Evolutionary conservation across 768 basidiomycete species (phyloP).

Genomic region (Grammothele lineata): DNA sequence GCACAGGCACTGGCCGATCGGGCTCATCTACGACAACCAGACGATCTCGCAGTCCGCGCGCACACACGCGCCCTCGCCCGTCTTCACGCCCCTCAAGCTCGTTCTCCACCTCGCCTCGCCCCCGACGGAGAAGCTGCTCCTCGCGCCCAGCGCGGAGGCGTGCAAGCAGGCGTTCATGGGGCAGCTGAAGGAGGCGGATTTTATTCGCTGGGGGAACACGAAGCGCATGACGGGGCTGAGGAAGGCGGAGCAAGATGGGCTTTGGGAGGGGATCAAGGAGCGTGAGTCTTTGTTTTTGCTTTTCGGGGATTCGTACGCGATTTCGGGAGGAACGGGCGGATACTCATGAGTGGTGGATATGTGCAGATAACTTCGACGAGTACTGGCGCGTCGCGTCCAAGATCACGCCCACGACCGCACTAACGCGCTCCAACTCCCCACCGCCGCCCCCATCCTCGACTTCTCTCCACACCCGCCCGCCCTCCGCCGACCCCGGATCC

Average conservation of each 20-base stretch:
- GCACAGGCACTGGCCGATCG: conserved; percentile 95
- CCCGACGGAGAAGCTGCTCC: conserved; percentile 79
- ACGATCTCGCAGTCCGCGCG: conserved; percentile 59
- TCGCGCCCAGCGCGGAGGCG: conserved; percentile 75
- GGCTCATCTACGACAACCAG: conserved; percentile 88
- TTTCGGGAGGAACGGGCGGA: no score
- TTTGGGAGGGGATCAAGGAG: conserved; percentile 96
- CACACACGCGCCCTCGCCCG: conserved; percentile 31
- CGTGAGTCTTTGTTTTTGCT: conserved; percentile 51
- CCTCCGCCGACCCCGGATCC: conserved; percentile 56
- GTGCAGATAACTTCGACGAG: conserved; percentile 93
- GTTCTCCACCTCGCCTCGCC: conserved; percentile 85
- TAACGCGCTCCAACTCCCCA: conserved; percentile 55
- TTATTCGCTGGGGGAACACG: conserved; percentile 94
- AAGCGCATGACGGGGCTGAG: conserved; percentile 88
- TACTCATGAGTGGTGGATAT: no score
- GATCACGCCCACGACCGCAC: conserved; percentile 76
- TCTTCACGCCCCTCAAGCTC: conserved; percentile 63
- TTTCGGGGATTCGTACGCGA: background rate
- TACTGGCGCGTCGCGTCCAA: conserved; percentile 95
- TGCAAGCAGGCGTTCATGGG: conserved; percentile 96
- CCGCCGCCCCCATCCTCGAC: conserved; percentile 44
- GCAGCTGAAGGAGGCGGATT: conserved; percentile 94
- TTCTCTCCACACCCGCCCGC: conserved; percentile 62
- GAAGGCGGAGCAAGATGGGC: conserved; percentile 89